These are phyloP conservation scores for Galerina sulciceps DNA, from an alignment of 768 basidiomycete genomes.

Conservation along the genomic window DNA sequence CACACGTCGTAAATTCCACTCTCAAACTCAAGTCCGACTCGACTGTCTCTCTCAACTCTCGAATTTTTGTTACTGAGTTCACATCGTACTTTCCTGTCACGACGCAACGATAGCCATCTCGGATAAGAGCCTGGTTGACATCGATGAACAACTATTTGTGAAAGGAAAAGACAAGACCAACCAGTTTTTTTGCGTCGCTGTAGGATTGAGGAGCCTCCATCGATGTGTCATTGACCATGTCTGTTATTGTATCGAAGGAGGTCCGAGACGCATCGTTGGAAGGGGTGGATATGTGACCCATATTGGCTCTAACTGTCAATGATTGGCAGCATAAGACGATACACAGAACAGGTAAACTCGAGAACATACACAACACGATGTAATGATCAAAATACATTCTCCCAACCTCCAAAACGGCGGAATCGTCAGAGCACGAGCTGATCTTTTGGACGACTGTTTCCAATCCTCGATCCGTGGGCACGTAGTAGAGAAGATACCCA, in stretches of 20 bases:
- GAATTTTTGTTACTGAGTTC: background rate
- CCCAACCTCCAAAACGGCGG: constrained; percentile 20
- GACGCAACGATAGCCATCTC: constrained; percentile 39
- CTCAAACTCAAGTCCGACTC: background rate
- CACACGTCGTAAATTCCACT: constrained; percentile 17
- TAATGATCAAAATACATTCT: constrained; percentile 30
- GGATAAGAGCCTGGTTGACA: constrained; percentile 41
- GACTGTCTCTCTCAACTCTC: constrained; percentile 14
- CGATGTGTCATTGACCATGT: constrained; percentile 23
- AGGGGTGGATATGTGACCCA: constrained; percentile 16
- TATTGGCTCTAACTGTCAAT: constrained; percentile 18
- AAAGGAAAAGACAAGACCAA: too few relatives aligned
- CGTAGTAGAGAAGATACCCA: constrained; percentile 25
- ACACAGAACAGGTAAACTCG: constrained; percentile 5
- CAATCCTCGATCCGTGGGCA: constrained; percentile 17
- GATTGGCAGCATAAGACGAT: constrained; percentile 6
- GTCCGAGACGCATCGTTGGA: constrained; percentile 24
- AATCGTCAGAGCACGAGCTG: constrained; percentile 5
- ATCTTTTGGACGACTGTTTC: constrained; percentile 18
- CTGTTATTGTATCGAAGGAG: constrained; percentile 23
- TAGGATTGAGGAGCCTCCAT: constrained; percentile 18
- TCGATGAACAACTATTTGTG: too few relatives aligned
- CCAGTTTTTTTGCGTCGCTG: constrained; percentile 18
- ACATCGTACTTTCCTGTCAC: constrained; percentile 31
- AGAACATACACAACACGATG: constrained; percentile 30